Percentiles rank a stretch among this genome's conserved stretches.
These are phyloP conservation scores for Claviceps lovelessii DNA, from an alignment of 2,329 filamentous ascomycete species.

Conservation along the genomic window DNA sequence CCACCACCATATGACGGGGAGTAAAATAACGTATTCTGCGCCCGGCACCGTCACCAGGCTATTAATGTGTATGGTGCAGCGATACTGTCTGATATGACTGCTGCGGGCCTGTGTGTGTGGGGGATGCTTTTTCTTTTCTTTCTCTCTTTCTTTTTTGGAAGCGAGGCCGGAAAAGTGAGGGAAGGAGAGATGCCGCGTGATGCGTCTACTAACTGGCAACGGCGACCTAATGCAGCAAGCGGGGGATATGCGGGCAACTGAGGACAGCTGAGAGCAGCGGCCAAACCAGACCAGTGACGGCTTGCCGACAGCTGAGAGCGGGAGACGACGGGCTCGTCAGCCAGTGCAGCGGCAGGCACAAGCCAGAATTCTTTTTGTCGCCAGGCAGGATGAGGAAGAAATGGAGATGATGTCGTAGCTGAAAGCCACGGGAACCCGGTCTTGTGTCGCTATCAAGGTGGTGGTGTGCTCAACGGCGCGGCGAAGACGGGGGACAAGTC, in stretches of 20 bases:
- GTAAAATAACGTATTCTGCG: constrained; percentile 2
- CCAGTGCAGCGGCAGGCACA: not conserved
- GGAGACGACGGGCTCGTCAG: not conserved
- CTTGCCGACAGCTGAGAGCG: not conserved
- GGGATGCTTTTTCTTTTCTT: no score
- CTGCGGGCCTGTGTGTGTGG: constrained; percentile 1
- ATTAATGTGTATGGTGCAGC: not conserved
- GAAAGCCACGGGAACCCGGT: not conserved
- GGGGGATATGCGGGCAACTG: not conserved
- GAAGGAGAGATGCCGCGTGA: not conserved
- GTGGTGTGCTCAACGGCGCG: not conserved
- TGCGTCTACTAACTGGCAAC: not conserved
- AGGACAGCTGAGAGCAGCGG: not conserved
- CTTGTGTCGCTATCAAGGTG: not conserved
- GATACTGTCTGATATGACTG: constrained; percentile 2
- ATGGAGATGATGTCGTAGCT: not conserved
- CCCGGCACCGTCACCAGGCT: constrained; percentile 1
- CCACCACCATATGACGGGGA: not conserved
- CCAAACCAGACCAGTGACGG: no score
- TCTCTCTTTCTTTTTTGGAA: not conserved
- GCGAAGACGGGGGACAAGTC: not conserved
- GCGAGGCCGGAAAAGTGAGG: constrained; percentile 1
- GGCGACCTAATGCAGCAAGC: not conserved
- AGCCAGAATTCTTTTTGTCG: not conserved
- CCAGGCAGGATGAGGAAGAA: not conserved